phyloP scores from a whole-genome alignment of 1,284 basidiomycete genomes.

The Golubevia sp. region DNA sequence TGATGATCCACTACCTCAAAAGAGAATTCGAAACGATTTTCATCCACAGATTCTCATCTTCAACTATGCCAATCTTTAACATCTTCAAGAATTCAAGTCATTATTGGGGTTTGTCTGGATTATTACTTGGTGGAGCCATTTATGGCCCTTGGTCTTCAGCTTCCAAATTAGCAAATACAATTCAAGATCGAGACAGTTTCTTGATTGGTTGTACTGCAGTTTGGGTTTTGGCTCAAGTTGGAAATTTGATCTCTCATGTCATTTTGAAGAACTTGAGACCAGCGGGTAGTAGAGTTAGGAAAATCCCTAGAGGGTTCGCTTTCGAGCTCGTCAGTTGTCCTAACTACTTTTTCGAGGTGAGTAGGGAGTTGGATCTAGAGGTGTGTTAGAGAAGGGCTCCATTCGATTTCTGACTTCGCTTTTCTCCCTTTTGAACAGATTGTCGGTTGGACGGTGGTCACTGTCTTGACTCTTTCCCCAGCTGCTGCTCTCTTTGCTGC shows the following conservation, averaged over 20 bases:
- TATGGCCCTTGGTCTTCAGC: slow-evolving; percentile 75
- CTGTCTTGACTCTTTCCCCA: slow-evolving; percentile 71
- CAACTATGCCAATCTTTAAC: slow-evolving; percentile 86
- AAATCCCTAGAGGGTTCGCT: slow-evolving; percentile 78
- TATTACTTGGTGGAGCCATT: slow-evolving; percentile 77
- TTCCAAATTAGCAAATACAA: slow-evolving; percentile 71
- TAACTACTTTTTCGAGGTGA: slow-evolving; percentile 88
- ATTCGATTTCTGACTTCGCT: background rate
- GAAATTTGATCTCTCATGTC: slow-evolving; percentile 82
- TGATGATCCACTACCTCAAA: slow-evolving; percentile 87
- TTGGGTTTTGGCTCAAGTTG: slow-evolving; percentile 81
- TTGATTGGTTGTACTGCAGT: slow-evolving; percentile 72
- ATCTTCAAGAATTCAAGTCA: slow-evolving; percentile 90
- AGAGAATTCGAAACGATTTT: slow-evolving; percentile 92
- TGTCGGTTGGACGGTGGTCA: slow-evolving; percentile 76
- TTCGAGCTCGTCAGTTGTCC: slow-evolving; percentile 85
- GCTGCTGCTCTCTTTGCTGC: slow-evolving; percentile 75
- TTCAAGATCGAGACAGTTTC: slow-evolving; percentile 73
- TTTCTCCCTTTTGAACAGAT: slow-evolving; percentile 35
- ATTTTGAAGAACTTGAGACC: slow-evolving; percentile 82
- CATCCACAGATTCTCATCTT: slow-evolving; percentile 91
- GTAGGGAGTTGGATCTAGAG: background rate
- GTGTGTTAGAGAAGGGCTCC: background rate
- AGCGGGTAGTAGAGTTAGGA: slow-evolving; percentile 76
- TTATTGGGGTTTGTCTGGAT: slow-evolving; percentile 82